Evolutionary conservation across 371 early-diverging fungal genomes (phyloP).

Genomic region (Mucor saturninus): DNA sequence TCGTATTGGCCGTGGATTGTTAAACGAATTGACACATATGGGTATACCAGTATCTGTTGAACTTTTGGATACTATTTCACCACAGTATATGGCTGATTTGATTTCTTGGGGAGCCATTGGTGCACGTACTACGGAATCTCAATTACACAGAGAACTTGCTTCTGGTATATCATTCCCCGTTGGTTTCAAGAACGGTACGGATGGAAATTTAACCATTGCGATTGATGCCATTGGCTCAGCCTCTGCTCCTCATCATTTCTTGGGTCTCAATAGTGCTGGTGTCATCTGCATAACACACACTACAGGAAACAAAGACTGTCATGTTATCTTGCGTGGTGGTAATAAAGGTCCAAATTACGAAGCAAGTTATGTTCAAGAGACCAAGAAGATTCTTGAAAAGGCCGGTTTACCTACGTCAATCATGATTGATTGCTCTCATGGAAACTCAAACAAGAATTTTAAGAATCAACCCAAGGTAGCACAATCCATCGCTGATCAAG

Average conservation of each 20-base stretch:
- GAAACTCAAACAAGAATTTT: slow-evolving; percentile 80
- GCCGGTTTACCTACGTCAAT: slow-evolving; percentile 65
- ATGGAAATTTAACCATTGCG: slow-evolving; percentile 87
- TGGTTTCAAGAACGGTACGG: slow-evolving; percentile 95
- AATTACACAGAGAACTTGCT: slow-evolving; percentile 93
- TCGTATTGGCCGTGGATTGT: slow-evolving; percentile 69
- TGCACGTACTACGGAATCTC: slow-evolving; percentile 93
- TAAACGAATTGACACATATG: slow-evolving; percentile 65
- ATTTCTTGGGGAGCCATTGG: slow-evolving; percentile 96
- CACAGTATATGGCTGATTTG: slow-evolving; percentile 92
- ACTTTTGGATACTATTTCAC: slow-evolving; percentile 92
- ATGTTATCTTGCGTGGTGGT: slow-evolving; percentile 73
- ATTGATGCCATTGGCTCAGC: slow-evolving; percentile 92
- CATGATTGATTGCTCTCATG: slow-evolving; percentile 89
- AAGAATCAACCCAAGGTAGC: slow-evolving; percentile 72
- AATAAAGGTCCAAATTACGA: slow-evolving; percentile 86
- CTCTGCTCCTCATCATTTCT: slow-evolving; percentile 84
- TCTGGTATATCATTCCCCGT: slow-evolving; percentile 94
- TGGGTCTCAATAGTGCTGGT: slow-evolving; percentile 92
- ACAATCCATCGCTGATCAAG: slow-evolving; percentile 56
- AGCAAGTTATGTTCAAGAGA: slow-evolving; percentile 53
- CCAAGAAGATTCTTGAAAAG: slow-evolving; percentile 59
- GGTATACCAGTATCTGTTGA: slow-evolving; percentile 91
- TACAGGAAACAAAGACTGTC: slow-evolving; percentile 75
- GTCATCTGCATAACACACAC: slow-evolving; percentile 89